phyloP scores from a whole-genome alignment of 2,329 filamentous ascomycete genomes.

The Penicillium brasilianum region DNA sequence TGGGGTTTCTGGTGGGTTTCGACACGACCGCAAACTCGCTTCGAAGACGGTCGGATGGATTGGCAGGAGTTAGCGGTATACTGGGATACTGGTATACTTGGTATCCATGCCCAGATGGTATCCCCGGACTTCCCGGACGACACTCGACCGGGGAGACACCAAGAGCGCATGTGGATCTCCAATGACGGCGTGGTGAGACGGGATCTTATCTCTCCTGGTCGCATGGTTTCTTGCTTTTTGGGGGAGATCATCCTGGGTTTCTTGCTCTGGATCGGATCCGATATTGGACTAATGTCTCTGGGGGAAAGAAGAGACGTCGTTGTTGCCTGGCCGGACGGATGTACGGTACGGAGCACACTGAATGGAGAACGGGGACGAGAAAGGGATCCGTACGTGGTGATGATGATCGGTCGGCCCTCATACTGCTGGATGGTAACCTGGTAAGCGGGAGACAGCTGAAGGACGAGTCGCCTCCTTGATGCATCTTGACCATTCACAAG shows the following conservation, averaged over 20 bases:
- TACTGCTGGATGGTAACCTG: background rate
- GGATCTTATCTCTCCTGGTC: slow-evolving; percentile 2
- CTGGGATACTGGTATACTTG: too few species aligned
- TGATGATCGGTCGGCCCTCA: slow-evolving; percentile 2
- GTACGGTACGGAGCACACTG: background rate
- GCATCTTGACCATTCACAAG: background rate
- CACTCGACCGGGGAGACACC: background rate
- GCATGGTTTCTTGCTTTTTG: slow-evolving; percentile 9
- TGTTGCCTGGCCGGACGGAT: background rate
- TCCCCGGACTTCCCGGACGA: background rate
- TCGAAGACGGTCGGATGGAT: background rate
- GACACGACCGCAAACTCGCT: background rate
- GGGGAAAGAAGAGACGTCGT: background rate
- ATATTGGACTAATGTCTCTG: background rate
- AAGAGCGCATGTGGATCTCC: background rate
- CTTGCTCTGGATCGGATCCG: background rate
- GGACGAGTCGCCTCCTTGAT: background rate
- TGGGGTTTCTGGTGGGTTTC: too few species aligned
- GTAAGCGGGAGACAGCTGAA: background rate
- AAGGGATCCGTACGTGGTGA: background rate
- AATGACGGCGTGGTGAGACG: background rate
- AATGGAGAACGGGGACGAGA: background rate
- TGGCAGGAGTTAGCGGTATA: background rate
- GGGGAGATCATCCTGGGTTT: background rate
- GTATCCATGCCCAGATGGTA: background rate